Percentiles rank a stretch among this genome's conserved stretches.
phyloP scores from a whole-genome alignment of 805 yeast genomes.

The Starmera amethionina region DNA sequence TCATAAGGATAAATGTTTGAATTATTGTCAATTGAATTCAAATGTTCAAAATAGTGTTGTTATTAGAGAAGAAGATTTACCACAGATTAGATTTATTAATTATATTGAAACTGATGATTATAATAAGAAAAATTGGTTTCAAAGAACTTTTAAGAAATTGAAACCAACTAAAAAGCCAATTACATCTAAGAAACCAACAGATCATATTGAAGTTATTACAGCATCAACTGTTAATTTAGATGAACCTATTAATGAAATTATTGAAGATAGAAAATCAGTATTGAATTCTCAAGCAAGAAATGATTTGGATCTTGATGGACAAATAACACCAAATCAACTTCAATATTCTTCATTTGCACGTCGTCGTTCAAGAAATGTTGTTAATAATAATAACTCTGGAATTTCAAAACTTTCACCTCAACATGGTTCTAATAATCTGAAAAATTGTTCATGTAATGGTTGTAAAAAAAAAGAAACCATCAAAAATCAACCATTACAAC shows the following conservation, averaged over 20 bases:
- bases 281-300: background rate
- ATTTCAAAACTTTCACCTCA: too few relatives aligned
- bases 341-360: background rate
- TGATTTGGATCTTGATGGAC: background rate
- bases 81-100: conserved; percentile 2
- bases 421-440: too few relatives aligned
- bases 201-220: conserved; percentile 7
- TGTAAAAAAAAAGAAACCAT: background rate
- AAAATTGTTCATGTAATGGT: too few relatives aligned
- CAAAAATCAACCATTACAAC: conserved; percentile 4
- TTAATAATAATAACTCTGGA: too few relatives aligned
- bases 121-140: background rate
- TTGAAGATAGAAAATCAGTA: background rate
- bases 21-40: background rate
- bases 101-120: conserved; percentile 3
- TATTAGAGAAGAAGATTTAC: too few relatives aligned
- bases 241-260: background rate
- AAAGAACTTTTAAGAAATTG: background rate
- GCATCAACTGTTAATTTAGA: conserved; percentile 2
- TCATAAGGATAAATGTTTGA: background rate
- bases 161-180: background rate
- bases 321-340: background rate
- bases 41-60: background rate
- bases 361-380: background rate
- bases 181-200: background rate